Evolutionary conservation across 2,329 filamentous ascomycete genomes (phyloP), one percentile per base, ranked within the genome.

Genomic region (Curvularia verruculosa): DNA sequence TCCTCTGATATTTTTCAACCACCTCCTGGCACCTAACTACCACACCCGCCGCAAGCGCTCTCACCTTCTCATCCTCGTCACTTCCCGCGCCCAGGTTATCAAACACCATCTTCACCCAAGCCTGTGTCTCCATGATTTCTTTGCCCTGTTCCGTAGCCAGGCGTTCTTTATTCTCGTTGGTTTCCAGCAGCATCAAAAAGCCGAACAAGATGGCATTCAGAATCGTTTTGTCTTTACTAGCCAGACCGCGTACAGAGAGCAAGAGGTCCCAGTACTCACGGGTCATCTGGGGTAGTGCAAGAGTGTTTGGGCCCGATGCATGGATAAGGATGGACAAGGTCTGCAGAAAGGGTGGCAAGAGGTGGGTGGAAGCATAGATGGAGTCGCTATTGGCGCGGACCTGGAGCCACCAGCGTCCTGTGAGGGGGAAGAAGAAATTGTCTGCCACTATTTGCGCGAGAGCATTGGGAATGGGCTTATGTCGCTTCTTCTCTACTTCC

Each of bases 351-450:
- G 92, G 84, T 0, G 88, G 83, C 0, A 98, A 84, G 5, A 97
- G 82, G 57, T 90, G 85, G 0, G 92, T 88, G 40, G 92, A 86
- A 49, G 91, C 85, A 60, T 92, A 83, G 48, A 92, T 84, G 49
- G 87, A 86, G 46, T 82, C 75, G 37, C 39, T 47, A 18, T 51
- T 73, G 70, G 80, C 87, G 61, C 84, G 84, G 29, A 83, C 70
- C 60, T 85, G 80, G 2, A 89, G 82, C 71, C 89, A 90, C 77
- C 95, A 96, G 40, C 91, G 88, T 0, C 89, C 89, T 0, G 89
- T 89, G 9, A 99, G 82, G 0, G 95, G 94, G 62, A 89, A 90
- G 84, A 98, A 97, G 80, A 97, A 95, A 15, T 84, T 85, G 0
- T 87, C 82, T 0, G 87, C 84, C 24, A 98, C 85, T 24, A 96